Base-by-base conservation (phyloP, 257 asterid genomes). In the Plectranthus barbatus region DNA sequence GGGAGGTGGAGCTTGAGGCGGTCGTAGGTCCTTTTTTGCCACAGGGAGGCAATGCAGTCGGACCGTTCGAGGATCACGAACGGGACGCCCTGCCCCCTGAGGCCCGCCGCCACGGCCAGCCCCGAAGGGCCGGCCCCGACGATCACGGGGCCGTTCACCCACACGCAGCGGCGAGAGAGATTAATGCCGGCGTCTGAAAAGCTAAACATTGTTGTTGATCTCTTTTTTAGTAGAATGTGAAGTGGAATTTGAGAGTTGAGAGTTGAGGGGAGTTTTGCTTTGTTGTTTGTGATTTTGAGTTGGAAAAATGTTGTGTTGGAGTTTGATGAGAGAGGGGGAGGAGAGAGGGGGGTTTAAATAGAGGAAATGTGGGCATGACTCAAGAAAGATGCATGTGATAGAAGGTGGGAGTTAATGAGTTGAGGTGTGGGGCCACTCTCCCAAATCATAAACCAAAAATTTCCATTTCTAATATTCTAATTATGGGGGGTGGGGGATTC, bases 81-180 rank as follows among this genome's bases (percentile, higher is more conserved):
- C 0, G 97, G 95, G 14, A 88, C 82, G 33, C 91, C 91, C 24
- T 85, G 85, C 26, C 77, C 81, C 56, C 71, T 73, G 0, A 91
- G 78, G 64, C 97, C 93, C 9, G 96, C 96, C 17, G 94, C 97
- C 9, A 91, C 97, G 1, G 97, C 97, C 19, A 91, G 77, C 19
- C 97, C 97, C 0, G 97, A 91, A 5, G 96, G 97, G 24, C 97
- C 97, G 4, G 88, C 96, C 1, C 97, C 97, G 37, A 91, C 93
- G 19, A 91, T 85, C 8, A 85, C 87, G 4, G 95, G 94, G 9
- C 96, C 96, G 67, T 85, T 87, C 0, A 90, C 97, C 92, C 92
- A 90, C 24, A 90, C 90, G 34, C 94, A 87, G 7, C 86, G 36
- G 4, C 79, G 76, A 0, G 78, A 24, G 13, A 66, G 56, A 14